These are phyloP conservation scores for Mucor mucedo DNA, from an alignment of 371 early-diverging fungal species.

Conservation along the genomic window DNA sequence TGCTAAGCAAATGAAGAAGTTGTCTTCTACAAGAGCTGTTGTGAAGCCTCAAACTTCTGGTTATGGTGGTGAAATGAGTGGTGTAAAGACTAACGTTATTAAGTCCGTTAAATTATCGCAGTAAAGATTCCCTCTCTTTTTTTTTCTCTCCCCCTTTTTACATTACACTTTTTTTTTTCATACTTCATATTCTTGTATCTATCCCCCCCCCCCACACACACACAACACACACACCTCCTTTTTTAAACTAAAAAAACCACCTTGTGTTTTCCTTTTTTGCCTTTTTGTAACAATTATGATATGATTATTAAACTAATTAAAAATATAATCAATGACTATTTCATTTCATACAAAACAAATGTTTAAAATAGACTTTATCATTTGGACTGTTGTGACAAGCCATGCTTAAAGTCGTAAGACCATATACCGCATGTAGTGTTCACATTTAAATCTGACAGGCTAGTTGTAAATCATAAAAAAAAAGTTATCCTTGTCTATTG, in stretches of 20 bases:
- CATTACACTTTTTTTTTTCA: neutral
- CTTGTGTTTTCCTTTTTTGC: neutral
- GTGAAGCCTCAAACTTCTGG: conserved; percentile 64
- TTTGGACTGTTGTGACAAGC: no score
- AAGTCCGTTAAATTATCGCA: conserved; percentile 74
- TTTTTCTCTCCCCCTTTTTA: neutral
- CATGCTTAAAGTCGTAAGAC: no score
- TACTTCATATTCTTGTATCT: conserved; percentile 1
- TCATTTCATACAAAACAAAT: no score
- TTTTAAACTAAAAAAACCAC: neutral
- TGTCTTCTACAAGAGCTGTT: conserved; percentile 78
- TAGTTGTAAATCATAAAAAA: no score
- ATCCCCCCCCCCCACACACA: conserved; percentile 4
- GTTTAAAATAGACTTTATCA: no score
- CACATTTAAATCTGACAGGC: no score
- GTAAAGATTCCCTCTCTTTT: conserved; percentile 7
- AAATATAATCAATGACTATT: neutral
- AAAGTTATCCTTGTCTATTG: no score
- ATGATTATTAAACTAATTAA: conserved; percentile 5
- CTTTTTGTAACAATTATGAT: neutral
- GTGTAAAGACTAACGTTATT: conserved; percentile 88
- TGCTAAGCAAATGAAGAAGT: conserved; percentile 89
- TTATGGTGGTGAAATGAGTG: conserved; percentile 94
- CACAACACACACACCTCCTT: neutral
- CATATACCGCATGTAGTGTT: no score